Evolutionary conservation across 768 basidiomycete genomes (phyloP), one percentile per base, ranked within the genome.

Genomic region (Amanita inopinata): DNA sequence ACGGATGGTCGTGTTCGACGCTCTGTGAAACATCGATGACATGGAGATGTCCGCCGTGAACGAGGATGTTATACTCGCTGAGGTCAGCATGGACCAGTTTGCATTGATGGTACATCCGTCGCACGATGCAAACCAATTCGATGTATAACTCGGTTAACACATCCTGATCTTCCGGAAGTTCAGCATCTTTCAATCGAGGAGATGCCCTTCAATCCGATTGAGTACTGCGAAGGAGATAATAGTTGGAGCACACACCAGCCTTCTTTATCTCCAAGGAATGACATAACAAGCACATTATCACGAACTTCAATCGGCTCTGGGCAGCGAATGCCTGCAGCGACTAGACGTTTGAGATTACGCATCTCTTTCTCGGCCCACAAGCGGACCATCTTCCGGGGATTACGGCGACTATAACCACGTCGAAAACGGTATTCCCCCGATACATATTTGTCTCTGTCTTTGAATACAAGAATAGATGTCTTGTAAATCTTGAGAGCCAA

Each of bases 341-440:
- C 70, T 34, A 99, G 64, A 23, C 96, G 75, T 56, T 84, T 83
- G 48, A 99, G 65, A 58, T 99, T 99, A 17, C 96, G 79, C 83
- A 97, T 85, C 61, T 99, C 96, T 64, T 99, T 99, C 62, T 99
- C 96, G 2, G 96, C 96, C 96, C 96, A 99, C 2, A 98, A 62
- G 11, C 91, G 75, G 14, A 99, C 93, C 94, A 99, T 98, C 65
- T 99, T 99, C 19, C 96, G 78, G 11, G 96, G 94, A 57, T 98
- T 99, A 48, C 74, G 80, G 45, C 83, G 81, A 56, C 77, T 80
- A 61, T 90, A 90, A 18, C 93, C 93, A 43, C 82, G 75, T 36
- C 89, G 73, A 66, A 98, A 98, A n/a, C 96, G 81, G 59, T 85
- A 81, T 60, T 98, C 94, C 38, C 96, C 96, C 0, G 85, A 80